Evolutionary conservation across 176 grass and related monocot species (phyloP).

Genomic region (Tillandsia leiboldiana): DNA sequence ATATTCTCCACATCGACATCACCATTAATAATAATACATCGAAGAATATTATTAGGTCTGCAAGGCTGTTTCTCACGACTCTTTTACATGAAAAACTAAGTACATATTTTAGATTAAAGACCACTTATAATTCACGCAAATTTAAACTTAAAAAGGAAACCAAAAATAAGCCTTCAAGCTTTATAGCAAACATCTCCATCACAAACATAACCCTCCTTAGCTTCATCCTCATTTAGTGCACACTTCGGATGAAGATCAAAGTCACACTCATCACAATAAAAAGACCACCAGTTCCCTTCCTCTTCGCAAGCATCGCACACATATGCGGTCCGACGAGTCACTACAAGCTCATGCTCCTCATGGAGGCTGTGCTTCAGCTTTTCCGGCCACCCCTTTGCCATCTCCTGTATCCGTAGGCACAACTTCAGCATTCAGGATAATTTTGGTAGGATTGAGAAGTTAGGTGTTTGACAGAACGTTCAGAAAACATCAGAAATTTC

Average conservation of each 20-base stretch:
- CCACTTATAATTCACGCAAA: background rate
- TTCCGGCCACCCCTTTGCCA: slow-evolving; percentile 53
- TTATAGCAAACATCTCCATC: background rate
- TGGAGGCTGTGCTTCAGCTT: slow-evolving; percentile 65
- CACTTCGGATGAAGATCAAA: slow-evolving; percentile 60
- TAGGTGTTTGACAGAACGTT: no score
- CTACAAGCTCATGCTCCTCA: slow-evolving; percentile 58
- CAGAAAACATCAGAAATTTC: no score
- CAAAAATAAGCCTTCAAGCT: background rate
- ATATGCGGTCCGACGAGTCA: slow-evolving; percentile 20
- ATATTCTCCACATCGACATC: no score
- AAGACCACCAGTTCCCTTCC: slow-evolving; percentile 17
- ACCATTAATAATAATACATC: no score
- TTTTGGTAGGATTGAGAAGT: no score
- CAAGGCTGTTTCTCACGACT: background rate
- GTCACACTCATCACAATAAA: slow-evolving; percentile 38
- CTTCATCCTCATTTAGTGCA: slow-evolving; percentile 27
- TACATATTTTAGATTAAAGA: background rate
- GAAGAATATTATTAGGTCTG: no score
- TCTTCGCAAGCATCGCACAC: slow-evolving; percentile 24
- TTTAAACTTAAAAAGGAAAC: background rate
- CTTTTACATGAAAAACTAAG: background rate
- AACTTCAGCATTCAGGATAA: no score
- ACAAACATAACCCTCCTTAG: slow-evolving; percentile 1
- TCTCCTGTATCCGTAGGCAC: background rate